These are phyloP conservation scores for Colletotrichum abscissum DNA, from an alignment of 2,329 filamentous ascomycete species.

Conservation along the genomic window DNA sequence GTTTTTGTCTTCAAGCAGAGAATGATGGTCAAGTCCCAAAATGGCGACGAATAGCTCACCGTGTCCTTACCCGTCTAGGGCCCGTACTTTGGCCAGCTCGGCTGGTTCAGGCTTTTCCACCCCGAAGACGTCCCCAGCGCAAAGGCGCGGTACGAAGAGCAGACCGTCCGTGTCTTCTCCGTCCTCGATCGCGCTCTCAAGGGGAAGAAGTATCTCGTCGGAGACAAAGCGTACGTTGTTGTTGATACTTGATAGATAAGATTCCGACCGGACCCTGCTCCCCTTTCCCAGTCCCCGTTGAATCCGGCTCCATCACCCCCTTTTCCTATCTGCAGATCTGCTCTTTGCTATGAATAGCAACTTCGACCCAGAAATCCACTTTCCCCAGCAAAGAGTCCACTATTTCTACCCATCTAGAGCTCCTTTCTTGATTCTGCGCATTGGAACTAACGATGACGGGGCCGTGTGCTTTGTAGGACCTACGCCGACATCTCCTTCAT, in stretches of 20 bases:
- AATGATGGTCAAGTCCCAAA: background rate
- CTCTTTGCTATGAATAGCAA: background rate
- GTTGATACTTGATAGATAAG: no score
- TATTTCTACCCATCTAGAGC: background rate
- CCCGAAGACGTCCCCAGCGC: constrained; percentile 43
- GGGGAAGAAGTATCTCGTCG: constrained; percentile 49
- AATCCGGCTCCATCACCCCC: background rate
- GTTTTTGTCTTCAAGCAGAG: background rate
- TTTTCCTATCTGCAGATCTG: background rate
- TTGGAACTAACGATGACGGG: background rate
- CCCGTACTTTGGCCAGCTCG: constrained; percentile 55
- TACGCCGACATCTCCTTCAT: constrained; percentile 49
- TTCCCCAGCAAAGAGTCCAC: background rate
- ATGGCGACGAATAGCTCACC: background rate
- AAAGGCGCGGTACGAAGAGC: constrained; percentile 44
- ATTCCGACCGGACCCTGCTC: no score
- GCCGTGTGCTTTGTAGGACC: constrained; percentile 25
- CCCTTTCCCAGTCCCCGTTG: background rate
- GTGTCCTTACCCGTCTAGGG: constrained; percentile 42
- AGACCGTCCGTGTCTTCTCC: constrained; percentile 43
- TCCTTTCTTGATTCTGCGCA: background rate
- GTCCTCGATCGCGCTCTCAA: constrained; percentile 47
- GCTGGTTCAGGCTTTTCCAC: constrained; percentile 48
- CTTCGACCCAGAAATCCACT: background rate
- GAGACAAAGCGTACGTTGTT: constrained; percentile 46